phyloP scores from a whole-genome alignment of 176 grass and related monocot species.

The Avena sativa region DNA sequence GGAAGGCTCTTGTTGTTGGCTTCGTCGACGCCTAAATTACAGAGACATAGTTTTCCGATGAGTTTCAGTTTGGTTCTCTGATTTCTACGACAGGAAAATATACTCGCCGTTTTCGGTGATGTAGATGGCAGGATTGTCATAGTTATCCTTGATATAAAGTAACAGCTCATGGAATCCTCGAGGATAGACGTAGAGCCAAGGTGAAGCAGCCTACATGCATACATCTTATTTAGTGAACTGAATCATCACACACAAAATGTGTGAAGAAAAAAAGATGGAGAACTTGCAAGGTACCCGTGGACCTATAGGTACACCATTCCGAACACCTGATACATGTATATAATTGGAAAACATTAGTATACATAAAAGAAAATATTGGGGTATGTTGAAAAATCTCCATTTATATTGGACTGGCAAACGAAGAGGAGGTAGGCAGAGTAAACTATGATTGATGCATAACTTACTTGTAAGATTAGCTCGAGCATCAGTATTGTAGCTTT shows the following conservation, averaged over 20 bases:
- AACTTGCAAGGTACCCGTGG: slow-evolving; percentile 40
- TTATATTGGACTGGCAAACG: neutral
- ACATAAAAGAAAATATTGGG: no score
- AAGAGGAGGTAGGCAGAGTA: neutral
- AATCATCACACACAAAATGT: neutral
- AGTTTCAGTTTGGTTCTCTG: neutral
- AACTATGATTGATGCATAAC: neutral
- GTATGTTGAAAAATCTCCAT: neutral
- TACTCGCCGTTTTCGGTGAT: slow-evolving; percentile 67
- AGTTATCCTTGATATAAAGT: slow-evolving; percentile 60
- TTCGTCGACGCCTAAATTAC: slow-evolving; percentile 26
- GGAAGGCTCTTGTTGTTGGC: slow-evolving; percentile 48
- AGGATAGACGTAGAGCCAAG: slow-evolving; percentile 63
- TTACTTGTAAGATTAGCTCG: slow-evolving; percentile 43
- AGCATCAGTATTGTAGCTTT: slow-evolving; percentile 49
- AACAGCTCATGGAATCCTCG: slow-evolving; percentile 49
- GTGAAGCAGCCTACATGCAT: slow-evolving; percentile 41
- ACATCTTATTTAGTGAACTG: neutral
- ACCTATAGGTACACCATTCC: slow-evolving; percentile 62
- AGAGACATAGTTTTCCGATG: neutral
- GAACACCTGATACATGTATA: slow-evolving; percentile 33
- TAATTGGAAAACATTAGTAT: neutral
- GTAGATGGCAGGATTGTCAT: slow-evolving; percentile 53
- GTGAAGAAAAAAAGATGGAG: neutral
- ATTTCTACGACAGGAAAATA: neutral